A percentile compares a stretch with the other conserved stretches of the same genome.
These are phyloP conservation scores for Rhizophagus prolifer DNA, from an alignment of 192 early-diverging fungal species.

Conservation along the genomic window DNA sequence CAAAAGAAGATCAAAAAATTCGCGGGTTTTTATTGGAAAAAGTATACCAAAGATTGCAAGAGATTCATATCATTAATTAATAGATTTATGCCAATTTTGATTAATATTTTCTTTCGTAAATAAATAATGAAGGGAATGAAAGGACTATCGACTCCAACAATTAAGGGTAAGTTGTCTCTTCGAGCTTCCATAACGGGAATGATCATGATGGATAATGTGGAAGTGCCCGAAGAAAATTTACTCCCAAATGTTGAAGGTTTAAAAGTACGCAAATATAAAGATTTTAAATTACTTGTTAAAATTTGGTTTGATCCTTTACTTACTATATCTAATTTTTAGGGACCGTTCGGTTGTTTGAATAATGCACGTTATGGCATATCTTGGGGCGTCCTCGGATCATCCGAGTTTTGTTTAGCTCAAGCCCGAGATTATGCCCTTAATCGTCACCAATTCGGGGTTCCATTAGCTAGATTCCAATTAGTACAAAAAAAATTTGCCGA, in stretches of 20 bases:
- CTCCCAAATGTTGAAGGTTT: slow-evolving; percentile 89
- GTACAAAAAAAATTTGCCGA: slow-evolving; percentile 97
- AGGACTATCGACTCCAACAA: slow-evolving; percentile 83
- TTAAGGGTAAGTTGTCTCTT: slow-evolving; percentile 95
- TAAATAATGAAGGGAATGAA: slow-evolving; percentile 67
- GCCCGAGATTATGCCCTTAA: slow-evolving; percentile 90
- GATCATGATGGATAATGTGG: slow-evolving; percentile 99
- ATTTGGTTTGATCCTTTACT: background rate
- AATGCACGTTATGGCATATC: slow-evolving; percentile 96
- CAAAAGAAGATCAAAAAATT: slow-evolving; percentile 74
- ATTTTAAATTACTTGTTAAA: background rate
- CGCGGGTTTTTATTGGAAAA: slow-evolving; percentile 95
- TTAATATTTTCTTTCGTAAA: background rate
- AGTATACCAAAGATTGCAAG: slow-evolving; percentile 35
- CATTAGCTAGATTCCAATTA: slow-evolving; percentile 89
- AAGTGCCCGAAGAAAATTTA: slow-evolving; percentile 87
- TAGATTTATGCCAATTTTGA: slow-evolving; percentile 13
- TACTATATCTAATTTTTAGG: slow-evolving; percentile 35
- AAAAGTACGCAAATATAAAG: slow-evolving; percentile 38
- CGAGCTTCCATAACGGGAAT: slow-evolving; percentile 94
- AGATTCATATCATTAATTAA: slow-evolving; percentile 10
- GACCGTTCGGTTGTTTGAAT: slow-evolving; percentile 97
- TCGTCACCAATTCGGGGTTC: slow-evolving; percentile 90
- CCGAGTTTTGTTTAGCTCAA: slow-evolving; percentile 85
- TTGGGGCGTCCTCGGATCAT: slow-evolving; percentile 95